Evolutionary conservation across 2,329 filamentous ascomycete genomes (phyloP).

Genomic region (Fusarium nanum): DNA sequence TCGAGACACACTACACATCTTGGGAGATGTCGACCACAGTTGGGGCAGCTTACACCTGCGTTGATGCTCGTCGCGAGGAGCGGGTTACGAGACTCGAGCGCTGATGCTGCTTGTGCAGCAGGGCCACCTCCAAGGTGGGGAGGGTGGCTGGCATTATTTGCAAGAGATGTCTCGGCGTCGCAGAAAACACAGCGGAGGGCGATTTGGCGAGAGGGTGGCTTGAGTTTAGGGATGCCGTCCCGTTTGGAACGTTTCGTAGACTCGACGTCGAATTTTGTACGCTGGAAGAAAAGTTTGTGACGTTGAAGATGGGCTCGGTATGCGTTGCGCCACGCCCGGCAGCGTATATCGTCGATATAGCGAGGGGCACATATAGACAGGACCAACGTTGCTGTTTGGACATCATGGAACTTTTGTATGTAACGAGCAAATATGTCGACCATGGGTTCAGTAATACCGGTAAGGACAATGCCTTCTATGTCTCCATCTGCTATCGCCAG

Average conservation of each 20-base stretch:
- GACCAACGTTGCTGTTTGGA: conserved; percentile 82
- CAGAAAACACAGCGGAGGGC: conserved; percentile 83
- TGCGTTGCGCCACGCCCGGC: conserved; percentile 76
- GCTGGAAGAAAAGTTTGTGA: conserved; percentile 78
- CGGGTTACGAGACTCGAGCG: conserved; percentile 61
- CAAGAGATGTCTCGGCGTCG: conserved; percentile 68
- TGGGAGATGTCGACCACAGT: conserved; percentile 74
- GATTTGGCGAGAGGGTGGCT: conserved; percentile 73
- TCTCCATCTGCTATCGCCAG: conserved; percentile 74
- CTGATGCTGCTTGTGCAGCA: conserved; percentile 38
- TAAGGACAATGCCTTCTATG: conserved; percentile 81
- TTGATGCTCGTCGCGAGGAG: conserved; percentile 68
- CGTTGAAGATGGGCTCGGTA: conserved; percentile 79
- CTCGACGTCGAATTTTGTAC: conserved; percentile 82
- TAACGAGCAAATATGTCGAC: conserved; percentile 82
- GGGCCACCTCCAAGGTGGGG: conserved; percentile 22
- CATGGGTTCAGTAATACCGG: conserved; percentile 77
- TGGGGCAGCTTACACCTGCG: conserved; percentile 72
- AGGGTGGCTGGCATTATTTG: conserved; percentile 50
- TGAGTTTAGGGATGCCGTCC: conserved; percentile 59
- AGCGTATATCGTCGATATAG: conserved; percentile 82
- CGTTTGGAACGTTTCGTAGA: conserved; percentile 77
- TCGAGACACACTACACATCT: conserved; percentile 76
- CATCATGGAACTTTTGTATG: conserved; percentile 78
- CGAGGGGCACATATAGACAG: conserved; percentile 79